Percentiles rank a stretch among this genome's conserved stretches.
Conservation (phyloP, 2,329 filamentous ascomycete genomes). For the Davidsoniella australis region DNA sequence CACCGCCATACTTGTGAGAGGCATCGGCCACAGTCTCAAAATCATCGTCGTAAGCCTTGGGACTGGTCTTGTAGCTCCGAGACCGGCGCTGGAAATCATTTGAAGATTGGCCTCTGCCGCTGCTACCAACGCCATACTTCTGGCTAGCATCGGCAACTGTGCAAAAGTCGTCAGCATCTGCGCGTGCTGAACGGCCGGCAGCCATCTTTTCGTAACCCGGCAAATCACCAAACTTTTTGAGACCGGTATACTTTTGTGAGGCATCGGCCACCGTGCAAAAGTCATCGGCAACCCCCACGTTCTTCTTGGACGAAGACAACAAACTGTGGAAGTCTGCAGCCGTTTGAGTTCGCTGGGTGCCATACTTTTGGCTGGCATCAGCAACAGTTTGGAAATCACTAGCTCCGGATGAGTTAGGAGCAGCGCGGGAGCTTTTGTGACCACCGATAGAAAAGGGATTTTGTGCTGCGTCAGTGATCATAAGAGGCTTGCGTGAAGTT, state of each 20-base stretch:
- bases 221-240: too few species aligned
- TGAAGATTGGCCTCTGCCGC: too few species aligned
- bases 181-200: too few species aligned
- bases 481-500: neutral
- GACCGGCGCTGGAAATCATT: too few species aligned
- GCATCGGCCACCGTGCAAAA: conserved; percentile 4
- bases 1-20: conserved; percentile 5
- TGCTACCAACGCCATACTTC: conserved; percentile 1
- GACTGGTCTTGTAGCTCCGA: too few species aligned
- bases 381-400: conserved; percentile 4
- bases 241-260: conserved; percentile 4
- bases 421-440: neutral
- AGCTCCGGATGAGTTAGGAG: neutral
- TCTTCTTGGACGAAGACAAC: too few species aligned
- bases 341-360: neutral
- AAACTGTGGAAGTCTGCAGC: too few species aligned
- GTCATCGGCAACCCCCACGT: neutral
- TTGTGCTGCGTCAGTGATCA: neutral
- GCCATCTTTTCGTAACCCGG: too few species aligned
- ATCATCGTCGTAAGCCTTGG: neutral
- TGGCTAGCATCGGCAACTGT: conserved; percentile 8
- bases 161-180: neutral
- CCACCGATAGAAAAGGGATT: neutral
- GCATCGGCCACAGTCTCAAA: conserved; percentile 5
- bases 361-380: conserved; percentile 8